These are phyloP conservation scores for Crithidia expoeki DNA, from an alignment of 208 protist genomes.

Conservation along the genomic window DNA sequence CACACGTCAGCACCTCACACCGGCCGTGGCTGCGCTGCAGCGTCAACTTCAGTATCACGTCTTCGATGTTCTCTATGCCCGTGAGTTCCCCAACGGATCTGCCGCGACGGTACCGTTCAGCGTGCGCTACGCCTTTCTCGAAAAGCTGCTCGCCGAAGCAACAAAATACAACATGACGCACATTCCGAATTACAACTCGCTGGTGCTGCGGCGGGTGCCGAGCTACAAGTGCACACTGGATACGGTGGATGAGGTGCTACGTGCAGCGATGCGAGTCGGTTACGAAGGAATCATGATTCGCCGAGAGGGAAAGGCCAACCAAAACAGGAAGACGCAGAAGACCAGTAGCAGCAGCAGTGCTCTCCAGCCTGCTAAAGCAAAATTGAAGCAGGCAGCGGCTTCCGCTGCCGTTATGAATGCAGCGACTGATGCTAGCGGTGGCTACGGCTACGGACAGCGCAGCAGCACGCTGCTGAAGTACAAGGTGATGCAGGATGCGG, in stretches of 20 bases:
- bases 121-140: constrained; percentile 51
- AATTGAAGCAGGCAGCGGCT: neutral
- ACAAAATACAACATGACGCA: constrained; percentile 20
- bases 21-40: constrained; percentile 64
- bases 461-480: constrained; percentile 87
- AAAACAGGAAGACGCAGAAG: neutral
- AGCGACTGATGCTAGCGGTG: constrained; percentile 17
- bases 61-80: constrained; percentile 85
- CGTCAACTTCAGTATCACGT: constrained; percentile 79
- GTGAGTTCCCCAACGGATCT: constrained; percentile 28
- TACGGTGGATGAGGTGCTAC: constrained; percentile 45
- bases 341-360: neutral
- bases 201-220: constrained; percentile 61
- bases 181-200: constrained; percentile 28
- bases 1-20: constrained; percentile 54
- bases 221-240: constrained; percentile 36
- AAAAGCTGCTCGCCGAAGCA: constrained; percentile 29
- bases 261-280: constrained; percentile 54
- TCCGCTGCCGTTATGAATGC: neutral
- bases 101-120: constrained; percentile 41
- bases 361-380: constrained; percentile 6
- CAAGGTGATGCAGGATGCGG: constrained; percentile 89
- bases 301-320: constrained; percentile 30
- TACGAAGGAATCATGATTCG: constrained; percentile 91
- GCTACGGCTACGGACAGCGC: constrained; percentile 84